Conservation (phyloP, 2,329 filamentous ascomycete species). For the Penicillium sumatraense region DNA sequence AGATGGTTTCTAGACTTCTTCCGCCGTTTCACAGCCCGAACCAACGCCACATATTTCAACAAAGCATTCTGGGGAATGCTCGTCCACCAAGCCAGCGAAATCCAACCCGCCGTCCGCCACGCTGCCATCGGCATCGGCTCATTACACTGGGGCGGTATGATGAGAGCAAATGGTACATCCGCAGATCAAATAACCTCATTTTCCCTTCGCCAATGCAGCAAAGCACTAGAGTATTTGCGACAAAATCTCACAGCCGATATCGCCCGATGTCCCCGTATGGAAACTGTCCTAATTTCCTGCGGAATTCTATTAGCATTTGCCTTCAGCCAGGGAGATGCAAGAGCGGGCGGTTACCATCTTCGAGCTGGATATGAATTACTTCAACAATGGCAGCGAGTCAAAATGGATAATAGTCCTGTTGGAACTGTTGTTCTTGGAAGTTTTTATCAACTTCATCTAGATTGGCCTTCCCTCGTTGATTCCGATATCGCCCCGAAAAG, state of each 20-base stretch:
- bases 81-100: constrained; percentile 1
- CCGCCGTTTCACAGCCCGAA: neutral
- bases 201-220: constrained; percentile 2
- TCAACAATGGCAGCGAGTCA: neutral
- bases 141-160: constrained; percentile 1
- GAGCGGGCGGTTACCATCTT: constrained; percentile 1
- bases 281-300: constrained; percentile 2
- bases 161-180: neutral
- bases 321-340: neutral
- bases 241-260: neutral
- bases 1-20: constrained; percentile 3
- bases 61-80: constrained; percentile 8
- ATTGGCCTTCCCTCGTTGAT: constrained; percentile 11
- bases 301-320: neutral
- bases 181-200: neutral
- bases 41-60: constrained; percentile 2
- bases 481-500: neutral
- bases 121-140: constrained; percentile 1
- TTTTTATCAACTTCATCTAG: constrained; percentile 3
- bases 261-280: neutral
- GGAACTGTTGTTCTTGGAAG: neutral
- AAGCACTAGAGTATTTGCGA: neutral
- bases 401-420: neutral
- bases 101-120: constrained; percentile 1
- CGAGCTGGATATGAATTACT: neutral